These are phyloP conservation scores for Starmerella davenportii DNA, from an alignment of 805 yeast genomes.

Conservation along the genomic window DNA sequence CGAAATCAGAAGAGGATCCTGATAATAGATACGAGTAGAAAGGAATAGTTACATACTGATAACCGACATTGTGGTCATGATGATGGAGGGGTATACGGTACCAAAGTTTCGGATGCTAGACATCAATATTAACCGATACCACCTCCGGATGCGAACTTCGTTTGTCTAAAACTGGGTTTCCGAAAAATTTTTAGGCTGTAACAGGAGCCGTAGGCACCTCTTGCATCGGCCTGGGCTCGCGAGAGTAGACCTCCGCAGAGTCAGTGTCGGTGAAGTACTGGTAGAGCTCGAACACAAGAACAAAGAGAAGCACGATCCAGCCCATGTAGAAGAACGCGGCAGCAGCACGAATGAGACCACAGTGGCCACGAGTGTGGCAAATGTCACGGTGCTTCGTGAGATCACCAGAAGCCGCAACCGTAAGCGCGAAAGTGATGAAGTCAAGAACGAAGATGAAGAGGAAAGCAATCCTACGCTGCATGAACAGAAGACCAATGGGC, in stretches of 20 bases:
- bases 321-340: constrained; percentile 14
- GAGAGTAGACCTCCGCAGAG: not conserved
- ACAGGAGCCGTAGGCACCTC: not conserved
- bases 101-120: constrained; percentile 1
- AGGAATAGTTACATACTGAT: no score
- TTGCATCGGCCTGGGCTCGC: not conserved
- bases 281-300: constrained; percentile 7
- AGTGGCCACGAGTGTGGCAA: constrained; percentile 11
- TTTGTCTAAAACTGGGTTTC: not conserved
- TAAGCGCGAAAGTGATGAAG: constrained; percentile 11
- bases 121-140: constrained; percentile 1
- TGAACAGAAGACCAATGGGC: constrained; percentile 3
- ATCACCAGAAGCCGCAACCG: constrained; percentile 10
- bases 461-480: constrained; percentile 1
- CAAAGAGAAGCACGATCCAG: constrained; percentile 12
- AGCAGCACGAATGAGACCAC: constrained; percentile 10
- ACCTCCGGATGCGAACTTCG: not conserved
- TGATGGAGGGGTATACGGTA: not conserved
- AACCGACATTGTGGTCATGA: no score
- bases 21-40: no score
- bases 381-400: constrained; percentile 7
- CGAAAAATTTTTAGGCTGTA: not conserved
- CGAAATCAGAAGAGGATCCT: no score
- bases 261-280: constrained; percentile 4
- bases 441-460: constrained; percentile 6